phyloP scores from a whole-genome alignment of 805 yeast genomes.

The Suhomyces sp. region DNA sequence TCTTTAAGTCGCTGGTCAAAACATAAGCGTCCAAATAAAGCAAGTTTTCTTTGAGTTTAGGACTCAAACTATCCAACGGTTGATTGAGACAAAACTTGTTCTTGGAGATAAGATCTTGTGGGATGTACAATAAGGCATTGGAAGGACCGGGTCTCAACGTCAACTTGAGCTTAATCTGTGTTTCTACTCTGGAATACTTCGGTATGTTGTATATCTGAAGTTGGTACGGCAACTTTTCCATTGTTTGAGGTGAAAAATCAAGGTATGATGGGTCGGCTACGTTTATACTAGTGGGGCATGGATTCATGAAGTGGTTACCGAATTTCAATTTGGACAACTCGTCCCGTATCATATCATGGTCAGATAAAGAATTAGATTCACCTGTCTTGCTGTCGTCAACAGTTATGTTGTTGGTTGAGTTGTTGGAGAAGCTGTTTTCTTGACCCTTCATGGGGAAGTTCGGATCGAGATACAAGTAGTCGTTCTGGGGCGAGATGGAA shows the following conservation, averaged over 20 bases:
- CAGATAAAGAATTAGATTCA: conserved; percentile 11
- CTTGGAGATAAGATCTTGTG: conserved; percentile 84
- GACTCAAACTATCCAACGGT: conserved; percentile 43
- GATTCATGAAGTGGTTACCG: conserved; percentile 43
- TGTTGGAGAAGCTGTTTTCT: background rate
- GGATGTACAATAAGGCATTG: conserved; percentile 70
- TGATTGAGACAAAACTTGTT: conserved; percentile 71
- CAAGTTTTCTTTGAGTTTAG: conserved; percentile 46
- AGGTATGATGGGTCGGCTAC: conserved; percentile 32
- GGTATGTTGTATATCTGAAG: conserved; percentile 65
- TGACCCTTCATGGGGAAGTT: conserved; percentile 3
- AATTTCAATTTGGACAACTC: conserved; percentile 53
- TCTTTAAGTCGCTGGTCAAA: conserved; percentile 50
- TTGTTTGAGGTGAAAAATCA: conserved; percentile 36
- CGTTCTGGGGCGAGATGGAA: conserved; percentile 11
- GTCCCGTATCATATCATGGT: conserved; percentile 45
- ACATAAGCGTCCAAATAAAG: conserved; percentile 77
- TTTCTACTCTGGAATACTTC: conserved; percentile 84
- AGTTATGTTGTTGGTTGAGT: background rate
- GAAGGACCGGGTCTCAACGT: conserved; percentile 73
- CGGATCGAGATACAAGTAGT: conserved; percentile 22
- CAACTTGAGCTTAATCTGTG: conserved; percentile 81
- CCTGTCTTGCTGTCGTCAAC: background rate
- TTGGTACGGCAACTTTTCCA: conserved; percentile 44
- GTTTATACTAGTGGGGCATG: conserved; percentile 31